These are phyloP conservation scores for Cucumis melo DNA, from an alignment of 306 rosid genomes.

Conservation along the genomic window DNA sequence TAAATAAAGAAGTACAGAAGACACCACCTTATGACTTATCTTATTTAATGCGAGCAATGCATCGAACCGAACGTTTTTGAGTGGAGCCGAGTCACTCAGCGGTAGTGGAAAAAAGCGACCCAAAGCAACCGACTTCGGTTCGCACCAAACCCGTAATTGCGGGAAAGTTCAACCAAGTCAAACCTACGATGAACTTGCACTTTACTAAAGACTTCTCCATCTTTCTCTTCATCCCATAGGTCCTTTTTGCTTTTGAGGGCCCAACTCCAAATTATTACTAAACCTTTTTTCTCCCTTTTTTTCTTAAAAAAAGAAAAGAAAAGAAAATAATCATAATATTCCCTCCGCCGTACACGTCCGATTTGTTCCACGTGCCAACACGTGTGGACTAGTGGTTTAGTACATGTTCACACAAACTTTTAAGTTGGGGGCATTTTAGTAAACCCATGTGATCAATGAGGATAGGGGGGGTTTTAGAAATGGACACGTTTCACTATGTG, in stretches of 20 bases:
- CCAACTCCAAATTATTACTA: background rate
- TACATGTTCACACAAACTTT: background rate
- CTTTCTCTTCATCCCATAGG: background rate
- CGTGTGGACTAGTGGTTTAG: background rate
- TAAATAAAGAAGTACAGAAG: too few relatives aligned
- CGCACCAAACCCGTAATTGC: background rate
- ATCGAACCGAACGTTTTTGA: too few relatives aligned
- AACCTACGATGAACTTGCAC: background rate
- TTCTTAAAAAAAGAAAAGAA: too few relatives aligned
- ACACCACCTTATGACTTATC: too few relatives aligned
- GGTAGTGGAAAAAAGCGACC: too few relatives aligned
- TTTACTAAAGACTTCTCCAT: background rate
- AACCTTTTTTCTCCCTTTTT: background rate
- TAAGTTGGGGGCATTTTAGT: background rate
- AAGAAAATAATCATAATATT: background rate
- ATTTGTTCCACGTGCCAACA: background rate
- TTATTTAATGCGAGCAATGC: too few relatives aligned
- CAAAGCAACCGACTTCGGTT: background rate
- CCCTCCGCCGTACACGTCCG: background rate
- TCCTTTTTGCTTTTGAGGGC: background rate
- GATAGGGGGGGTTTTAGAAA: background rate
- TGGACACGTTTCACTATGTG: background rate
- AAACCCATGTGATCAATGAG: background rate
- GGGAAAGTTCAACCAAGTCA: background rate
- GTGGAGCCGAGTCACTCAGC: too few relatives aligned